phyloP scores from a whole-genome alignment of 208 protist genomes.

The Leishmania mexicana region DNA sequence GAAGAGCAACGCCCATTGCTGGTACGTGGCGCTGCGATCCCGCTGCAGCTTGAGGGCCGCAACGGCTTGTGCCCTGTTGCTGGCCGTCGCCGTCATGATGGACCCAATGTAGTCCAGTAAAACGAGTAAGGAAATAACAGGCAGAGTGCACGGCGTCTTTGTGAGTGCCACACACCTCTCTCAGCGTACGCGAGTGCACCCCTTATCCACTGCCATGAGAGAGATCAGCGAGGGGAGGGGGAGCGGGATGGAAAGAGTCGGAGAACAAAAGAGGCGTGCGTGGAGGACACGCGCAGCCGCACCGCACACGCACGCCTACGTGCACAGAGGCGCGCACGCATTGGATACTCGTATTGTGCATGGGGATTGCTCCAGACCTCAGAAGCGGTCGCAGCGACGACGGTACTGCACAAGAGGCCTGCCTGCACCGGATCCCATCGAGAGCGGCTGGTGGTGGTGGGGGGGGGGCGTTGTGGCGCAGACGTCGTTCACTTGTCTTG shows the following conservation, averaged over 20 bases:
- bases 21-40: conserved; percentile 66
- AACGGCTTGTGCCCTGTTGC: conserved; percentile 1
- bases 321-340: background rate
- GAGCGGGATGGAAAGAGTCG: background rate
- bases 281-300: background rate
- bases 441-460: background rate
- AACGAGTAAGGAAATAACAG: background rate
- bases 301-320: background rate
- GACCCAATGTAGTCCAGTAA: too few species aligned
- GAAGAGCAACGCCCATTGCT: conserved; percentile 59
- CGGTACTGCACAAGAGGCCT: background rate
- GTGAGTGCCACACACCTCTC: background rate
- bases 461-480: background rate
- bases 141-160: background rate
- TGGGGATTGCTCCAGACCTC: background rate
- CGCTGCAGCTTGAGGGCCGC: conserved; percentile 52
- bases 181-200: background rate
- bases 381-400: background rate
- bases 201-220: background rate
- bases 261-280: background rate
- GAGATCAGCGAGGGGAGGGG: too few species aligned
- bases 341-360: background rate
- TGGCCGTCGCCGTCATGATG: background rate
- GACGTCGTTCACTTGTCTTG: background rate
- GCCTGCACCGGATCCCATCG: background rate